Evolutionary conservation across 2,329 filamentous ascomycete species (phyloP), one percentile per base, ranked within the genome.

Genomic region (Alternaria atra): DNA sequence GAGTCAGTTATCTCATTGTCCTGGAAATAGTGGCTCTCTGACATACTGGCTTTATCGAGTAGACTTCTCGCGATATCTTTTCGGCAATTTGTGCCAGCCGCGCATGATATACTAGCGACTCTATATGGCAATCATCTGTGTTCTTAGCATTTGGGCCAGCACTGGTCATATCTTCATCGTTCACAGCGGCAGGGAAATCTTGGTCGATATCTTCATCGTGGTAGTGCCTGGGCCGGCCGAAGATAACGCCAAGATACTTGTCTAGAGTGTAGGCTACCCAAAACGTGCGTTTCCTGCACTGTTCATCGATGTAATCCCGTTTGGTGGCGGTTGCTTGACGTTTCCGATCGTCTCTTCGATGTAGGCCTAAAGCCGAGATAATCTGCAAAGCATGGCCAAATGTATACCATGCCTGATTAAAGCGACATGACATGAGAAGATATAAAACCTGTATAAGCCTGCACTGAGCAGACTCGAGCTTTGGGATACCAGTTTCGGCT

Each of bases 121-220:
- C 81, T n/a, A 86, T 82, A 52, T 85, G 81, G 30, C 84, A 85
- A 12, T 86, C 84, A 32, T 80, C 79, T 4, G 63, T 50, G 30
- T 51, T 44, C 20, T 17, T 35, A 4, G 15, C 12, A 59, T 2
- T 66, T 62, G 7, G 80, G 70, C 25, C 84, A 77, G 32, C 80
- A 69, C 8, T 80, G 67, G 83, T 80, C 76, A 89, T 83, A 30
- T 87, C 82, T 37, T 87, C 84, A 59, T 89, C 87, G 55, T 87
- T 86, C 43, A 87, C 80, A 1, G 79, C 67, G 15, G 82, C 81
- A 0, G 87, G 87, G n/a, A 87, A 80, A 2, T 84, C 82, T 58
- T 89, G 86, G 46, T 89, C 86, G 40, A 88, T 86, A 48, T 89
- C 86, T 27, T 88, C 85, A 42, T 89, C 87, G 52, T 87, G 86